These are phyloP conservation scores for Aspergillus conjunctus DNA, from an alignment of 495 filamentous ascomycete genomes.

Conservation along the genomic window DNA sequence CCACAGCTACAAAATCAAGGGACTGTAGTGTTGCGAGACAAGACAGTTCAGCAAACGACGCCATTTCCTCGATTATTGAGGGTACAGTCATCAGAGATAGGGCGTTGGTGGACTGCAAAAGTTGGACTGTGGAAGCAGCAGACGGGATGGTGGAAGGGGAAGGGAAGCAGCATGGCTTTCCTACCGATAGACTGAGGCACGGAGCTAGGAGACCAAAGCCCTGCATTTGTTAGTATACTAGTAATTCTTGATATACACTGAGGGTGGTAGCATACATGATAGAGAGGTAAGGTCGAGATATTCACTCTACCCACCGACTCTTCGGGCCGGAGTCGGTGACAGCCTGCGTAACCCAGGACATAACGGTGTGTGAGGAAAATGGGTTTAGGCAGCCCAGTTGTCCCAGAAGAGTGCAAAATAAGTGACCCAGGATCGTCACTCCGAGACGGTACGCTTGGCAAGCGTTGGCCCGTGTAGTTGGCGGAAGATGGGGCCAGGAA, in stretches of 20 bases:
- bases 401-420: constrained; percentile 52
- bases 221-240: neutral
- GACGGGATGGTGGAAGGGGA: constrained; percentile 31
- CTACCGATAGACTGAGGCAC: constrained; percentile 40
- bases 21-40: constrained; percentile 28
- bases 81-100: constrained; percentile 49
- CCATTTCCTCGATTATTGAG: constrained; percentile 48
- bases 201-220: constrained; percentile 47
- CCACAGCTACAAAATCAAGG: constrained; percentile 46
- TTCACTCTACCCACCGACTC: constrained; percentile 35
- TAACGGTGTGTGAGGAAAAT: constrained; percentile 47
- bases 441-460: constrained; percentile 8
- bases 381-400: constrained; percentile 52
- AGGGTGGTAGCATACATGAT: constrained; percentile 22
- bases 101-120: constrained; percentile 29
- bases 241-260: neutral
- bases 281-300: constrained; percentile 48
- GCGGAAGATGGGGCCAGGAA: neutral
- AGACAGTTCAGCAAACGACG: constrained; percentile 25
- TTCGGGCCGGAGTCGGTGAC: constrained; percentile 33
- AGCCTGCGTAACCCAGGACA: constrained; percentile 39
- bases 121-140: constrained; percentile 29
- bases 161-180: constrained; percentile 43
- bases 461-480: constrained; percentile 1
- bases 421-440: constrained; percentile 38